Evolutionary conservation across 805 yeast genomes (phyloP).

Genomic region (Yueomyces sp.): DNA sequence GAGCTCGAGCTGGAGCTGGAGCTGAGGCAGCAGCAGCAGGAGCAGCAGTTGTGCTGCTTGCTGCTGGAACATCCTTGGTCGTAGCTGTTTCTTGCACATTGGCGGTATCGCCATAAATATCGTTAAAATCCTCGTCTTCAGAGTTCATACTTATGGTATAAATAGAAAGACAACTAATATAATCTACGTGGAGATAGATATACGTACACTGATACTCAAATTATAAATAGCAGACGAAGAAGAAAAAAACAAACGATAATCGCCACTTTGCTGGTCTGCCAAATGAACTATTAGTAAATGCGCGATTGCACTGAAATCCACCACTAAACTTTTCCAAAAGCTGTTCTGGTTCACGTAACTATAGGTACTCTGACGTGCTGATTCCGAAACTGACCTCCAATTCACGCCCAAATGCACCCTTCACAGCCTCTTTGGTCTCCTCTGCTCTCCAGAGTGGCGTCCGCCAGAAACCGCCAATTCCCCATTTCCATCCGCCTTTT

Average conservation of each 20-base stretch:
- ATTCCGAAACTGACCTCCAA: too few relatives aligned
- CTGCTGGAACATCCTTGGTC: conserved; percentile 1
- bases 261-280: too few relatives aligned
- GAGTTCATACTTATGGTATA: conserved; percentile 37
- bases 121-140: conserved; percentile 94
- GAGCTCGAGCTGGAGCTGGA: conserved; percentile 8
- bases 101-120: conserved; percentile 46
- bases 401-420: too few relatives aligned
- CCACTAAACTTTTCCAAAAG: too few relatives aligned
- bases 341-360: too few relatives aligned
- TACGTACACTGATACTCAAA: not conserved
- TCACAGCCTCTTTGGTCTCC: too few relatives aligned
- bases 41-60: conserved; percentile 1
- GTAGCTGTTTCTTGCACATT: conserved; percentile 2
- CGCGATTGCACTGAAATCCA: too few relatives aligned
- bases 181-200: not conserved
- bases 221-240: not conserved
- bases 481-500: too few relatives aligned
- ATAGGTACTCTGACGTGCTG: too few relatives aligned
- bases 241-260: not conserved
- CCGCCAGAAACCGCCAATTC: too few relatives aligned
- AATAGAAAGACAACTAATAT: not conserved
- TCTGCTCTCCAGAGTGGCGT: too few relatives aligned
- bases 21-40: not conserved
- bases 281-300: too few relatives aligned